phyloP scores from a whole-genome alignment of 164 flowering plant species.

The Euptelea pleiosperma region DNA sequence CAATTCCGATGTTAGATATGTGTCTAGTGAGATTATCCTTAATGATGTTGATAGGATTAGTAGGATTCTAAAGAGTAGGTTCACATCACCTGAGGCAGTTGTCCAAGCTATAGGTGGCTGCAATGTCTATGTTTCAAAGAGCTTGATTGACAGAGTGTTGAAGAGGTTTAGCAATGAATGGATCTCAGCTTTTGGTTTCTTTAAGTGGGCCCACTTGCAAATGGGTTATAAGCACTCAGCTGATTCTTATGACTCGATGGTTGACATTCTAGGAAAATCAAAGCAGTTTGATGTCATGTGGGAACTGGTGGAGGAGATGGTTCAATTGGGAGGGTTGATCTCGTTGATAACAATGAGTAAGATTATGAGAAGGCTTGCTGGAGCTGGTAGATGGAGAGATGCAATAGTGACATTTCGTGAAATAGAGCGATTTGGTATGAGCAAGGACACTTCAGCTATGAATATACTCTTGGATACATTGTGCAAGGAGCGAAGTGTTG shows the following conservation, averaged over 20 bases:
- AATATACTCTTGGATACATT: slow-evolving; percentile 50
- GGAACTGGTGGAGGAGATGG: slow-evolving; percentile 57
- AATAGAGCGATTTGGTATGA: slow-evolving; percentile 45
- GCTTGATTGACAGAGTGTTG: slow-evolving; percentile 40
- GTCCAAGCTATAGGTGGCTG: slow-evolving; percentile 36
- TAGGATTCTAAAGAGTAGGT: slow-evolving; percentile 28
- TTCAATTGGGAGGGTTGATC: slow-evolving; percentile 29
- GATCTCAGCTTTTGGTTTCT: slow-evolving; percentile 53
- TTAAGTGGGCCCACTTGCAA: slow-evolving; percentile 54
- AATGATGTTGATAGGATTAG: slow-evolving; percentile 36
- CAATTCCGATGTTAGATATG: neutral
- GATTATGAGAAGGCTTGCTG: slow-evolving; percentile 53
- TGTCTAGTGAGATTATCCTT: slow-evolving; percentile 8
- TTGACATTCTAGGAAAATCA: slow-evolving; percentile 57
- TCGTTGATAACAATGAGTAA: slow-evolving; percentile 46
- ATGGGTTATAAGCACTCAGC: slow-evolving; percentile 33
- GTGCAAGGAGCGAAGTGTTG: slow-evolving; percentile 49
- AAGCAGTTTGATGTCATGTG: slow-evolving; percentile 54
- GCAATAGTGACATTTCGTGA: slow-evolving; percentile 43
- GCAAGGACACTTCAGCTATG: slow-evolving; percentile 38
- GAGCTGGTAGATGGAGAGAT: slow-evolving; percentile 39
- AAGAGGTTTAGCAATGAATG: slow-evolving; percentile 56
- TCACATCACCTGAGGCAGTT: slow-evolving; percentile 32
- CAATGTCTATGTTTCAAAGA: slow-evolving; percentile 22
- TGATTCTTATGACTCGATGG: slow-evolving; percentile 40